Evolutionary conservation across 805 yeast species (phyloP).

Genomic region (Teunomyces tritomae): DNA sequence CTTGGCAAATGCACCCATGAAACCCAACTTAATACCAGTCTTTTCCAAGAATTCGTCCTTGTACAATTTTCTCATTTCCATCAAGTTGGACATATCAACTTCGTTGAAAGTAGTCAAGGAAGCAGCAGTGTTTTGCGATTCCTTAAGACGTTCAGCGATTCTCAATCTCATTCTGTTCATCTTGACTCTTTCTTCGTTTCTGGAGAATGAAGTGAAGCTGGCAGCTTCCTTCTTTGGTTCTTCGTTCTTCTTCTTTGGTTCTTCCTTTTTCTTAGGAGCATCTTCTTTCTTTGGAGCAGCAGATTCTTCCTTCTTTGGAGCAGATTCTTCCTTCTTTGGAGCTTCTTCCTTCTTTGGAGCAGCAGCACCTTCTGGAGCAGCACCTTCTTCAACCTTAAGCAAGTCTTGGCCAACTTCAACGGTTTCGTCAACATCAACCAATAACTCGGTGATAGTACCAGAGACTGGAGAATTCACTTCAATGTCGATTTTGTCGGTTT

Average conservation of each 20-base stretch:
- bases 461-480: constrained; percentile 93
- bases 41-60: constrained; percentile 94
- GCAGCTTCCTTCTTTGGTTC: constrained; percentile 35
- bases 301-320: constrained; percentile 12
- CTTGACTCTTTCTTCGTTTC: constrained; percentile 88
- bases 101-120: constrained; percentile 97
- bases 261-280: constrained; percentile 24
- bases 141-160: constrained; percentile 98
- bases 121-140: constrained; percentile 98
- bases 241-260: constrained; percentile 31
- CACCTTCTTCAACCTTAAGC: constrained; percentile 79
- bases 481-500: constrained; percentile 97
- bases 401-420: constrained; percentile 95
- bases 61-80: constrained; percentile 93
- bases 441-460: constrained; percentile 83
- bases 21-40: constrained; percentile 93
- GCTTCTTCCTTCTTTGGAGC: constrained; percentile 23
- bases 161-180: constrained; percentile 99
- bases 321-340: constrained; percentile 13
- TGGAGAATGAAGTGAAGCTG: constrained; percentile 55
- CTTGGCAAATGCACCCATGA: constrained; percentile 97
- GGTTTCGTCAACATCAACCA: constrained; percentile 84
- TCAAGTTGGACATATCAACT: constrained; percentile 89
- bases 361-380: constrained; percentile 61
- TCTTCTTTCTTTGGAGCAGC: constrained; percentile 9